Base-by-base conservation (phyloP, 345 rosid genomes). In the Populus euphratica region DNA sequence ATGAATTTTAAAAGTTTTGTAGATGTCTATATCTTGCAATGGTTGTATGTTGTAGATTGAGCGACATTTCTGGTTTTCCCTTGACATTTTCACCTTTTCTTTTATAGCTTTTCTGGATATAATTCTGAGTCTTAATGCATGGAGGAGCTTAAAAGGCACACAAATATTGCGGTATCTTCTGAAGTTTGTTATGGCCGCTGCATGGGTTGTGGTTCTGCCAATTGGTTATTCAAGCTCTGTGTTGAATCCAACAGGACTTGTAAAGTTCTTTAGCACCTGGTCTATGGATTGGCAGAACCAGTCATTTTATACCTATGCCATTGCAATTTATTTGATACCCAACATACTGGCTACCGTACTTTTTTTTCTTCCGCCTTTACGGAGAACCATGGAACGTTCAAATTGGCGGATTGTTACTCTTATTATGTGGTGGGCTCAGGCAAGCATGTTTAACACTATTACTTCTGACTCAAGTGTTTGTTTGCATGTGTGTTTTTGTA, bases 391-490 rank as follows among this genome's bases (percentile, higher is more conserved):
- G 95, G 99, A 96, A 88, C 89, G 87, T 61, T 96, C 99, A 68
- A 96, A 94, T 80, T 86, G 83, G 88, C 84, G 85, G 73, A 89
- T 93, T 72, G 59, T 91, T 72, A 96, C 95, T 75, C 73, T 94
- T 69, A 69, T 92, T 70, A 89, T 94, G 94, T 96, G 99, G 99
- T 96, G 99, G 98, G 91, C 99, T 75, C 99, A 93, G 94, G 99
- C 81, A 90, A 87, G 91, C 79, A 79, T 83, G 33, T 70, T 54
- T 68, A 23, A 39, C 38, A 43, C 25, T 18, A 36, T 41, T 56
- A 69, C 39, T 41, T 61, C 16, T 47, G 35, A 18, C 12, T 69
- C 25, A 17, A 74, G n/a, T 73, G 64, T 33, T 33, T 54, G 16
- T 49, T 17, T 47, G 47, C 52, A 54, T 31, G 65, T 52, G 13